A percentile compares a stretch with the other conserved stretches of the same genome.
phyloP scores from a whole-genome alignment of 2,329 filamentous ascomycete genomes.

The Tolypocladium paradoxum region DNA sequence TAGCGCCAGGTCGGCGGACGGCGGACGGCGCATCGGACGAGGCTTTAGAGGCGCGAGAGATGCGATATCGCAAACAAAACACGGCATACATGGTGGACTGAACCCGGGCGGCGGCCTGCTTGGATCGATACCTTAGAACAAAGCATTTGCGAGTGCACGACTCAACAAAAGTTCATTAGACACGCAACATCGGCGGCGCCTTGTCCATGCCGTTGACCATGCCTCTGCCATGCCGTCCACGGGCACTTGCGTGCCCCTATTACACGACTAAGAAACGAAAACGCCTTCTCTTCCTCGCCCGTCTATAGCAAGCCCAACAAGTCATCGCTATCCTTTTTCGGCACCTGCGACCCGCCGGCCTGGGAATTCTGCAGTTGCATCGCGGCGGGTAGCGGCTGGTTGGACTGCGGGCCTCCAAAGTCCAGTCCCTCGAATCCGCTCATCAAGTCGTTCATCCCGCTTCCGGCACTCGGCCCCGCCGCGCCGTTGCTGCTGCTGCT shows the following conservation, averaged over 20 bases:
- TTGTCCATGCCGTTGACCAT: background rate
- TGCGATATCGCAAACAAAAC: background rate
- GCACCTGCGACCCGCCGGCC: constrained; percentile 23
- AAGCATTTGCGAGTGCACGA: background rate
- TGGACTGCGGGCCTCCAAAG: constrained; percentile 46
- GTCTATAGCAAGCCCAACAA: constrained; percentile 34
- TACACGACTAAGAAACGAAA: background rate
- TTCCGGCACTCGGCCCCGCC: constrained; percentile 25
- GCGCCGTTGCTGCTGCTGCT: constrained; percentile 22
- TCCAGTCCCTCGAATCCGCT: constrained; percentile 79
- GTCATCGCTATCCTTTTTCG: constrained; percentile 52
- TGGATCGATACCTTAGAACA: background rate
- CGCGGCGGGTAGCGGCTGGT: constrained; percentile 53
- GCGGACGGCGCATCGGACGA: background rate
- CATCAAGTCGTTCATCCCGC: constrained; percentile 77
- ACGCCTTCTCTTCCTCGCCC: background rate
- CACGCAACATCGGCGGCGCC: background rate
- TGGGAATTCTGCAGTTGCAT: constrained; percentile 40
- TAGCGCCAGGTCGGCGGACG: background rate
- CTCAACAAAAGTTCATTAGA: background rate
- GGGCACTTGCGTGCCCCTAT: background rate
- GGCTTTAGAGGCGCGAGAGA: background rate
- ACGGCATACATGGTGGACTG: background rate
- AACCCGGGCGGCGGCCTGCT: background rate
- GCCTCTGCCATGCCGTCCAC: background rate